phyloP scores from a whole-genome alignment of 129 eudicot genomes.

The Flaveria linearis region DNA sequence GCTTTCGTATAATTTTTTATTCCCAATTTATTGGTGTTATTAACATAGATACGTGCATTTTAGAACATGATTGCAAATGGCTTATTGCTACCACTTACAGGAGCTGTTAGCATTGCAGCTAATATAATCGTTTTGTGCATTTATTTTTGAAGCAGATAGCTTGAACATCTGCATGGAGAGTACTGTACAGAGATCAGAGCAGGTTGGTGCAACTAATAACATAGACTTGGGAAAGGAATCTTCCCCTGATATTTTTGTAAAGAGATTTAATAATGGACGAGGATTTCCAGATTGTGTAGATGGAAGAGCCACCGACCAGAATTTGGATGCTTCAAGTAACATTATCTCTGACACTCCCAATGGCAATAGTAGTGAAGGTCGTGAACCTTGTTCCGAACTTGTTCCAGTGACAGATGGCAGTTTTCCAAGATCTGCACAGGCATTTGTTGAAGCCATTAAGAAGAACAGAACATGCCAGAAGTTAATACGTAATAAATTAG shows the following conservation, averaged over 20 bases:
- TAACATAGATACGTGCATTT: slow-evolving; percentile 14
- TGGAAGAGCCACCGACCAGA: slow-evolving; percentile 39
- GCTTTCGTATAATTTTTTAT: slow-evolving; percentile 5
- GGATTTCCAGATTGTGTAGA: slow-evolving; percentile 83
- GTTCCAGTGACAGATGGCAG: slow-evolving; percentile 43
- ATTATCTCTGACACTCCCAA: slow-evolving; percentile 19
- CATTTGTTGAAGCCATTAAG: slow-evolving; percentile 85
- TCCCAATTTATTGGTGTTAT: background rate
- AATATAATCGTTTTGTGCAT: background rate
- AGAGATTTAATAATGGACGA: slow-evolving; percentile 63
- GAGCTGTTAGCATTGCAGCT: background rate
- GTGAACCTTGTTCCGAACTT: slow-evolving; percentile 41
- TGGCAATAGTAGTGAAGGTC: slow-evolving; percentile 40
- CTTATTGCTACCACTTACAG: slow-evolving; percentile 4
- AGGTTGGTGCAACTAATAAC: slow-evolving; percentile 70
- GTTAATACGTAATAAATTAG: slow-evolving; percentile 55
- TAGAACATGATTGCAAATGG: background rate
- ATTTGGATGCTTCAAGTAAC: slow-evolving; percentile 35
- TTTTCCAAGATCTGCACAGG: slow-evolving; percentile 70
- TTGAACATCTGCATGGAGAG: slow-evolving; percentile 37
- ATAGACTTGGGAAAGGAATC: slow-evolving; percentile 75
- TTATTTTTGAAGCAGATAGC: slow-evolving; percentile 42
- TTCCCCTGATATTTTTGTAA: slow-evolving; percentile 66
- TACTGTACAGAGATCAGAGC: slow-evolving; percentile 46
- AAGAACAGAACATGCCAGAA: slow-evolving; percentile 87